Base-by-base conservation (phyloP, 2,329 filamentous ascomycete genomes). In the Aspergillus japonicus region DNA sequence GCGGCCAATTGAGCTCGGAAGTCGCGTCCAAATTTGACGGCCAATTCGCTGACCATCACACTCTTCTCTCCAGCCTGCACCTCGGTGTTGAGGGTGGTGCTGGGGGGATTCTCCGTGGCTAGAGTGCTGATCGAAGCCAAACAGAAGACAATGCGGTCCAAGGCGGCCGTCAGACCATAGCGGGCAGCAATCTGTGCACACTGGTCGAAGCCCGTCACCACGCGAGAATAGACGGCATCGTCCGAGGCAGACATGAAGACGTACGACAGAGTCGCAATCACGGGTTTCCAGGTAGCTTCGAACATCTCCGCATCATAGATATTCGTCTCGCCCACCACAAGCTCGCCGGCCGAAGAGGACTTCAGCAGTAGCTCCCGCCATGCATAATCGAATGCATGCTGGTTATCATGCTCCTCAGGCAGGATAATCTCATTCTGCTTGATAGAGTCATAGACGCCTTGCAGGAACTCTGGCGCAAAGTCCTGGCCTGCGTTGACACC, bases 171-270 rank as follows among this genome's bases (percentile, higher is more conserved):
- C 68, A 96, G 83, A 12, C 85, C 85, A 75, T 97, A 94, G 70
- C 87, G 90, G 7, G 91, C 88, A 5, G 95, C 94, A 66, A 99
- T 96, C 61, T 91, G 89, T 19, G 95, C 93, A 73, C 94, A 98
- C 75, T 99, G 94, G 68, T 96, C 92, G 70, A 99, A 99, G 1
- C 95, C 95, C 51, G 91, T 91, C 29, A 98, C 92, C 19, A 99
- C 90, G 61, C 95, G 87, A 39, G 91, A 91, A 73, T 96, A 99
- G 3, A 99, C 95, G 0, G 94, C 87, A 73, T 99, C 95, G 71
- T 99, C 96, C 0, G 92, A 96, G 16, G 96, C 96, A 39, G 94
- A 98, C 89, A 98, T 96, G 80, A 99, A 99, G 3, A 99, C 95
- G 72, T 98, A 99, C 12, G 95, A 96, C 57, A 99, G 81, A 0